These are phyloP conservation scores for Fusarium abutilonis DNA, from an alignment of 2,329 filamentous ascomycete species.

Conservation along the genomic window DNA sequence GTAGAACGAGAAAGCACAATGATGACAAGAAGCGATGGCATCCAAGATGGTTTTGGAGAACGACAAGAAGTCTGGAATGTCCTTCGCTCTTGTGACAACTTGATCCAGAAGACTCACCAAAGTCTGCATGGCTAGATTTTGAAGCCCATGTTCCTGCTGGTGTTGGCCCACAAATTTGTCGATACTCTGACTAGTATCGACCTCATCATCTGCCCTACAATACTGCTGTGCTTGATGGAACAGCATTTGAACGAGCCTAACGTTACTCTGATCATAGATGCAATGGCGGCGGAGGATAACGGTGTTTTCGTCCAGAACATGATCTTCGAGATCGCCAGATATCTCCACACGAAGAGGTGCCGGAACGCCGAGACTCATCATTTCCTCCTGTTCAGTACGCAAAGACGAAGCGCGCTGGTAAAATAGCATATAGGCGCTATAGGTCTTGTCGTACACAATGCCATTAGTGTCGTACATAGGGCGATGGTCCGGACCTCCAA, in stretches of 20 bases:
- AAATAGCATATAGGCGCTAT: conserved; percentile 98
- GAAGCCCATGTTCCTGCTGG: conserved; percentile 45
- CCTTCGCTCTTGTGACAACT: conserved; percentile 76
- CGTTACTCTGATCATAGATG: conserved; percentile 78
- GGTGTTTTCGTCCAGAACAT: conserved; percentile 78
- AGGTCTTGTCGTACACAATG: conserved; percentile 70
- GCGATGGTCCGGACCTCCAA: conserved; percentile 74
- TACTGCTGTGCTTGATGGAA: conserved; percentile 65
- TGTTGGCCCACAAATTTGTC: conserved; percentile 14
- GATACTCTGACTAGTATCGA: conserved; percentile 8
- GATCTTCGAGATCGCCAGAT: conserved; percentile 58
- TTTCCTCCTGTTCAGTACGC: conserved; percentile 59
- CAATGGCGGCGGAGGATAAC: conserved; percentile 79
- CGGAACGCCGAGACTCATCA: conserved; percentile 49
- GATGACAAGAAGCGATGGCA: conserved; percentile 58
- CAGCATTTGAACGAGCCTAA: conserved; percentile 71
- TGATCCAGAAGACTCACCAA: conserved; percentile 77
- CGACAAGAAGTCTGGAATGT: conserved; percentile 68
- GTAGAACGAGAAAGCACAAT: conserved; percentile 68
- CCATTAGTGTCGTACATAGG: conserved; percentile 57
- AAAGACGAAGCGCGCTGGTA: conserved; percentile 84
- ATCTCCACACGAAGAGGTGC: conserved; percentile 57
- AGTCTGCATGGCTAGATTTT: conserved; percentile 63
- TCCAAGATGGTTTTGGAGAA: conserved; percentile 62
- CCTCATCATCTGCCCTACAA: conserved; percentile 43